Conservation (phyloP, 176 grass and related monocot genomes). For the Aegilops sharonensis region DNA sequence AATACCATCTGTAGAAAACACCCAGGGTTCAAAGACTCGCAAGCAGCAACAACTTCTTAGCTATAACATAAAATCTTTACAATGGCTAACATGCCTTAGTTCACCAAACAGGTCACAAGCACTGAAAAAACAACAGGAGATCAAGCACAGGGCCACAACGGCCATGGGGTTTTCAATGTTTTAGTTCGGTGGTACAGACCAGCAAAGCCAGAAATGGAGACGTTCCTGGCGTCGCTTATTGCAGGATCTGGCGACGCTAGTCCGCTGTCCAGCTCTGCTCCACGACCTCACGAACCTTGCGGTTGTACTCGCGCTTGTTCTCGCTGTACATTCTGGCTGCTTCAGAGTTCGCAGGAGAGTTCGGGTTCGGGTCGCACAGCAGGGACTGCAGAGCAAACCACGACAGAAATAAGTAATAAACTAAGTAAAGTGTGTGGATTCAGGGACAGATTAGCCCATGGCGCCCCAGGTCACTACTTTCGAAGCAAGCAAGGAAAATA, state of each 20-base stretch:
- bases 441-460: neutral
- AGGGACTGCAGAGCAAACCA: constrained; percentile 57
- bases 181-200: constrained; percentile 22
- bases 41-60: constrained; percentile 21
- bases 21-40: neutral
- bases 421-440: neutral
- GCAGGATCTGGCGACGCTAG: constrained; percentile 27
- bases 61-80: constrained; percentile 21
- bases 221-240: constrained; percentile 31
- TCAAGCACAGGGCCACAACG: constrained; percentile 31
- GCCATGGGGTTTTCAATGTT: neutral
- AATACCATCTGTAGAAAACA: neutral
- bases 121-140: constrained; percentile 6
- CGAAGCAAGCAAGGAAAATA: neutral
- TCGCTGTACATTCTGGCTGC: constrained; percentile 83
- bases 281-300: constrained; percentile 73
- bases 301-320: constrained; percentile 96
- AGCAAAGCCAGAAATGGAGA: constrained; percentile 31
- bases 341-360: constrained; percentile 91
- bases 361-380: constrained; percentile 92
- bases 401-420: constrained; percentile 10
- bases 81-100: neutral
- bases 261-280: constrained; percentile 98
- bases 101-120: constrained; percentile 11
- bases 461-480: neutral